Base-by-base conservation (phyloP, 129 eudicot genomes). In the Flaveria ramosissima region DNA sequence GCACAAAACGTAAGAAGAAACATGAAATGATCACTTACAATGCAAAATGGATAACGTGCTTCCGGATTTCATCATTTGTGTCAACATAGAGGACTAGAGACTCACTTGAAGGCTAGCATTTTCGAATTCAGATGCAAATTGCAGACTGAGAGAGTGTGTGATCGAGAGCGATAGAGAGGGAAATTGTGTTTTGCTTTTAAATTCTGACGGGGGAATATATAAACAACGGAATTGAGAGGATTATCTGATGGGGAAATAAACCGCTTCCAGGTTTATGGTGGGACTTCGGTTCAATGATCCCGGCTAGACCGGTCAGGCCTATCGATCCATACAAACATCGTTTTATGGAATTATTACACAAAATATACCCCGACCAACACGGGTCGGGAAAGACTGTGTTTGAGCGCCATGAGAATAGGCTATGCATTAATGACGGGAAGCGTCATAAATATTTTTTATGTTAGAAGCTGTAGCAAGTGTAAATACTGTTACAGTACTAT, bases 41-140 rank as follows among this genome's bases (percentile, higher is more conserved):
- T 62, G 72, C 66, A 51, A 68, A 10, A 32, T 21, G 45, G 6
- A 36, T 9, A 32, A 76, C 67, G 27, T 76, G 43, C 7, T 76
- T 36, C 41, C 26, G 36, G 45, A 36, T 65, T 76, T 10, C 23
- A 39, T 19, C 51, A 66, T 20, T 39, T 51, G 23, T 19, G 47
- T 76, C 72, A 72, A 12, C 17, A 47, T 47, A 42, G 65, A 73
- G 26, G 57, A 72, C 8, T 17, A 23, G 72, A 56, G 47, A 63
- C 66, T 70, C 71, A 89, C 94, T 89, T 89, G 89, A 86, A 85
- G 36, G 94, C 78, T 20, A 46, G 87, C 91, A 89, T 86, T 79
- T 82, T 86, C 19, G 68, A 52, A 30, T 59, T 32, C 56, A 76
- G 77, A 76, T 32, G 59, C 27, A 45, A 55, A 68, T 30, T 59